Percentiles rank a stretch among this genome's conserved stretches.
Conservation (phyloP, 108 stramenopile genomes). For the Pseudonitzschia delicatissima region DNA sequence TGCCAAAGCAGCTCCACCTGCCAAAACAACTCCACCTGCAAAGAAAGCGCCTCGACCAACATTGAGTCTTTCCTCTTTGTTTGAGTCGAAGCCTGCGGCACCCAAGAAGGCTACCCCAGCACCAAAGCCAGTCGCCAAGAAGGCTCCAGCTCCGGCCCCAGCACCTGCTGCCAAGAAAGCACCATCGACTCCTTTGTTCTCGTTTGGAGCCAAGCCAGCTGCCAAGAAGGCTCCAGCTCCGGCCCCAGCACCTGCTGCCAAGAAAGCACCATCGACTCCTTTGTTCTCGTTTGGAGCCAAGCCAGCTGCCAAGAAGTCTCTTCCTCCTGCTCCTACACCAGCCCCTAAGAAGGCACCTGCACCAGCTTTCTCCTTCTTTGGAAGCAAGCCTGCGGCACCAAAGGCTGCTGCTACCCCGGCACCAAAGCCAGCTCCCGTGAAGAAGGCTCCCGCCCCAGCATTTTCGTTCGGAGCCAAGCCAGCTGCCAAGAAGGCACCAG, state of each 20-base stretch:
- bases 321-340: conserved; percentile 11
- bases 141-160: conserved; percentile 9
- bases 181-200: conserved; percentile 12
- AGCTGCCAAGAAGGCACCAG: conserved; percentile 24
- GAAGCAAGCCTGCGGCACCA: background rate
- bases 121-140: conserved; percentile 22
- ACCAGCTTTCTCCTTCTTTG: conserved; percentile 31
- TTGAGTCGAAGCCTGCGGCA: conserved; percentile 12
- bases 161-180: conserved; percentile 23
- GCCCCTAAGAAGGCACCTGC: conserved; percentile 33
- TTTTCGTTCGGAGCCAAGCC: conserved; percentile 17
- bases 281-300: conserved; percentile 28
- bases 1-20: conserved; percentile 8
- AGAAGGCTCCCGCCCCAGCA: conserved; percentile 18
- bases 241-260: conserved; percentile 38
- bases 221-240: conserved; percentile 21
- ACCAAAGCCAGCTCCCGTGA: conserved; percentile 18
- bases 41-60: conserved; percentile 17
- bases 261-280: conserved; percentile 35
- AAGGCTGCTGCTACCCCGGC: conserved; percentile 29
- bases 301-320: conserved; percentile 15
- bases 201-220: conserved; percentile 19
- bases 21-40: conserved; percentile 11
- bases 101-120: conserved; percentile 5
- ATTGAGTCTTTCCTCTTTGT: conserved; percentile 5